A percentile compares a stretch with the other conserved stretches of the same genome.
Evolutionary conservation across 805 yeast genomes (phyloP).

Genomic region (Candida coquimbonensis): DNA sequence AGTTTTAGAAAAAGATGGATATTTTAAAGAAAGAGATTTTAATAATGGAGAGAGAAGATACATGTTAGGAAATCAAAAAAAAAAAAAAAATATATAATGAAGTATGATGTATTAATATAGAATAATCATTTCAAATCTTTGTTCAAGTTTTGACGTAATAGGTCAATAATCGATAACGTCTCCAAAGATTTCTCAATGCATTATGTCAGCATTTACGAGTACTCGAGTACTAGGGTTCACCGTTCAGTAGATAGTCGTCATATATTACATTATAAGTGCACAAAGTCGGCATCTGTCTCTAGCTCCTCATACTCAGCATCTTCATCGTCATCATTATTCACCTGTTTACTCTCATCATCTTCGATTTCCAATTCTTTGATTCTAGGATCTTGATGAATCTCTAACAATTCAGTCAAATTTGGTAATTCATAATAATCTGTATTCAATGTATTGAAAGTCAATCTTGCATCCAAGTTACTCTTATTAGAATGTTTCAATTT

Average conservation of each 20-base stretch:
- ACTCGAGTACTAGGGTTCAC: no score
- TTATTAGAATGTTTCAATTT: conserved; percentile 41
- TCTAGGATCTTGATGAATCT: conserved; percentile 18
- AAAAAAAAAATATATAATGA: conserved; percentile 39
- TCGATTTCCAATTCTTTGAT: conserved; percentile 16
- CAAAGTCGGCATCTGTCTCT: conserved; percentile 22
- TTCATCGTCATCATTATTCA: conserved; percentile 20
- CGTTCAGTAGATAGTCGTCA: no score
- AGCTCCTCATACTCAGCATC: conserved; percentile 18
- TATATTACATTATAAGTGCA: conserved; percentile 13
- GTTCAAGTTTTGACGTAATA: conserved; percentile 58
- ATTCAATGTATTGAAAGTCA: conserved; percentile 17
- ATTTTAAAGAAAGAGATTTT: conserved; percentile 30
- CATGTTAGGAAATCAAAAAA: conserved; percentile 43
- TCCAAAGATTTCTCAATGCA: conserved; percentile 28
- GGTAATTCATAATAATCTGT: conserved; percentile 18
- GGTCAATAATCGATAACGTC: conserved; percentile 49
- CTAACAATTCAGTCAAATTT: conserved; percentile 12
- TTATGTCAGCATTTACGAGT: not conserved
- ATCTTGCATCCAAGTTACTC: conserved; percentile 18
- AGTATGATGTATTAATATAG: not conserved
- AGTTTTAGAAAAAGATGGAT: conserved; percentile 37
- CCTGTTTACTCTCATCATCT: conserved; percentile 7
- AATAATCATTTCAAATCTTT: conserved; percentile 25
- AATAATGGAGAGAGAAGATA: conserved; percentile 43